Evolutionary conservation across 768 basidiomycete genomes (phyloP), one percentile per base, ranked within the genome.

Genomic region (Kwoniella botswanensis): DNA sequence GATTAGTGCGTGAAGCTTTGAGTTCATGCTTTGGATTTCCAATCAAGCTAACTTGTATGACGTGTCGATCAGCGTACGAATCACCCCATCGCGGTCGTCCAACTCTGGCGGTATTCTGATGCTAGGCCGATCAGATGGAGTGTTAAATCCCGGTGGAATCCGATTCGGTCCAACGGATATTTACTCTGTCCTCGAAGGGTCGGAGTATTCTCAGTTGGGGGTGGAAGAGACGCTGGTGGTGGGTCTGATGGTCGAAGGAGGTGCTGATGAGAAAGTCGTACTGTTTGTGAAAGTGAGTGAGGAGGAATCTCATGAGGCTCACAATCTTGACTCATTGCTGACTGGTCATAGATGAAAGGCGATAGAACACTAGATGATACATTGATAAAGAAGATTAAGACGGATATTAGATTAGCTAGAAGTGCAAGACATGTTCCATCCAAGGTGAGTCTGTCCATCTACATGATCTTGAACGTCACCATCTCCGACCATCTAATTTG

Each of bases 71-170:
- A 71, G 68, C 54, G 85, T 92, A 75, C 78, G 89, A 69, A 88
- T 92, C 84, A 90, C 91, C 75, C 85, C 84, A 76, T 90, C 90
- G 71, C 86, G 86, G 77, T 83, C 84, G 69, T 89, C 88, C 66
- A 92, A 92, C 84, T 91, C 88, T 53, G 91, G 92, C n/a, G 92
- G 92, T 1, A 72, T 93, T 59, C 79, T 92, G 71, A 92, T 93
- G 91, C 86, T 93, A 5, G 92, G 92, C 9, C 87, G 92, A 61
- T 91, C 91, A 64, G 92, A 93, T 76, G 92, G 92, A 65, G 91
- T 92, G 22, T 84, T 92, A 88, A 93, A 93, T 78, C 92, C 92
- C 26, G 90, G 90, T 62, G 92, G 92, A n/a, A 88, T 92, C 74
- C 87, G 92, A 41, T 93, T 92, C 79, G 92, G 92, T 52, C 90